Base-by-base conservation (phyloP, 768 basidiomycete genomes). In the Cystoderma amianthinum region DNA sequence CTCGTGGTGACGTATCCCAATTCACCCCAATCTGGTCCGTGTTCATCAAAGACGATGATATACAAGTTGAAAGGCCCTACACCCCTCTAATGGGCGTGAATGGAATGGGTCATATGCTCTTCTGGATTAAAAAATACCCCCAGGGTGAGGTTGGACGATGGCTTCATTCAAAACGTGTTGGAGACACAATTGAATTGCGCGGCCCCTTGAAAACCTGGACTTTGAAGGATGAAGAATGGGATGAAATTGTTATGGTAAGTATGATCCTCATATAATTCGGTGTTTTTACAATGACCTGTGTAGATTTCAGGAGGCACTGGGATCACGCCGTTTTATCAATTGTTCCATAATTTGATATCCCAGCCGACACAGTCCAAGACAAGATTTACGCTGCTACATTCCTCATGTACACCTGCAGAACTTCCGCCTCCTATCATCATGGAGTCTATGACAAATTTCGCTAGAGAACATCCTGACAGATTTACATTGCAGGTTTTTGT, bases 301-400 rank as follows among this genome's bases (percentile, higher is more conserved):
- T 41, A 92, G 89, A 80, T 92, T 41, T 90, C 87, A 33, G 89
- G 89, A 25, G 89, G 89, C 19, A 92, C 89, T 3, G 89, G 90
- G 20, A 81, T 92, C 37, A 83, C 89, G 12, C 90, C 89, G 3
- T 91, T 92, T 56, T 79, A 78, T 52, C 89, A 92, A 54, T 67
- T 92, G 15, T 66, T 90, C 44, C 71, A 83, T 51, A 61, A 61
- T 5, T 52, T 74, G 11, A 75, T 88, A 32, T 61, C 61, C 15
- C 54, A 55, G 41, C 44, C 46, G 30, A 35, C 50, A 47, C 30
- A 46, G 18, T 46, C 62, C 16, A 57, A 55, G 20, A 78, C 84
- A 34, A 78, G 73, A 2, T 83, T 84, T 54, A 88, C 80, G 1
- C 59, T 92, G 3, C 63, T 92, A 18, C 89, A 92, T 47, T 76